Evolutionary conservation across 2,329 filamentous ascomycete genomes (phyloP).

Genomic region (Thielaviopsis musarum): DNA sequence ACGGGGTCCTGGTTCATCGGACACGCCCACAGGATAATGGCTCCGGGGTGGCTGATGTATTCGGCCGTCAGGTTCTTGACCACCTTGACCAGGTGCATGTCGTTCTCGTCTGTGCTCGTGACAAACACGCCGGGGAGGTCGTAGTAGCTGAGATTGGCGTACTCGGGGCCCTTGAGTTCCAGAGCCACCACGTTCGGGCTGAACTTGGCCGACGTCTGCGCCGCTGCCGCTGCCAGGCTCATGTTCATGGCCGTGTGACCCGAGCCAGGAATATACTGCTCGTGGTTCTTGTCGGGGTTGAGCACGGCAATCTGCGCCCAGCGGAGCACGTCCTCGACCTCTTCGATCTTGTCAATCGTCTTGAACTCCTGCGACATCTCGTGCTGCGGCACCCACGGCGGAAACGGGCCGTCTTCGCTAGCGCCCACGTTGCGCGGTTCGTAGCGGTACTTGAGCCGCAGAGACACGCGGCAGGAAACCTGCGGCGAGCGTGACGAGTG

Average conservation of each 20-base stretch:
- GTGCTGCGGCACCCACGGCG: slow-evolving; percentile 43
- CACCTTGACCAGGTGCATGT: slow-evolving; percentile 53
- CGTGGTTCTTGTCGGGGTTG: slow-evolving; percentile 41
- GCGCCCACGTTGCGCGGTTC: slow-evolving; percentile 26
- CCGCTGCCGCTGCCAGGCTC: slow-evolving; percentile 21
- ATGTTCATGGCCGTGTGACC: slow-evolving; percentile 23
- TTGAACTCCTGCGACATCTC: slow-evolving; percentile 41
- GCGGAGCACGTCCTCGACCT: slow-evolving; percentile 50
- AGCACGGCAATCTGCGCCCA: slow-evolving; percentile 66
- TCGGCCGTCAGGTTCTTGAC: slow-evolving; percentile 53
- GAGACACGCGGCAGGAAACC: slow-evolving; percentile 52
- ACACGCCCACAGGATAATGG: slow-evolving; percentile 61
- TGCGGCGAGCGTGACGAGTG: slow-evolving; percentile 40
- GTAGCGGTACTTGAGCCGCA: slow-evolving; percentile 49
- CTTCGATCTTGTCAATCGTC: slow-evolving; percentile 38
- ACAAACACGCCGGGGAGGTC: slow-evolving; percentile 74
- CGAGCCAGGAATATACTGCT: slow-evolving; percentile 36
- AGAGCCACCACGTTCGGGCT: slow-evolving; percentile 68
- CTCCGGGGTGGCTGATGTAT: slow-evolving; percentile 52
- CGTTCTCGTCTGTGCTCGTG: slow-evolving; percentile 43
- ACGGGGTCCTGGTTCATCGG: slow-evolving; percentile 66
- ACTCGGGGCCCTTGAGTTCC: slow-evolving; percentile 52
- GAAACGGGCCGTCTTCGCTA: slow-evolving; percentile 34
- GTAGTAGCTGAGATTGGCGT: slow-evolving; percentile 66
- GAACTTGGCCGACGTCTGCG: slow-evolving; percentile 44